phyloP scores from a whole-genome alignment of 768 basidiomycete species.

The Lentinula raphanica region DNA sequence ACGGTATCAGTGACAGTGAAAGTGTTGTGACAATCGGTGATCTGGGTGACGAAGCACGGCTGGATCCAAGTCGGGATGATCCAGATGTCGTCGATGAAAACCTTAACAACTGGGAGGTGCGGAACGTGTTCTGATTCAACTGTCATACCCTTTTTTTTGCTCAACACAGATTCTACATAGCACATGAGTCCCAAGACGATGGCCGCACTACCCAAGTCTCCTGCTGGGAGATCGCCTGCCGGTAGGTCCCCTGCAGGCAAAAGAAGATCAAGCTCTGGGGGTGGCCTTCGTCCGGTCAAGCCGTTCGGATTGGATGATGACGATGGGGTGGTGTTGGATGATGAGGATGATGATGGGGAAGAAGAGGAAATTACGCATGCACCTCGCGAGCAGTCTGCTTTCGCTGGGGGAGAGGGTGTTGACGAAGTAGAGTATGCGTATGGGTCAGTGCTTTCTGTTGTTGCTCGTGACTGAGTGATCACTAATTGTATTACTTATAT shows the following conservation, averaged over 20 bases:
- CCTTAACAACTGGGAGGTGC: constrained; percentile 95
- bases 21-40: constrained; percentile 89
- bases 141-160: constrained; percentile 5
- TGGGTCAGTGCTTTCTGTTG: constrained; percentile 52
- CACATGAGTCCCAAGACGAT: constrained; percentile 97
- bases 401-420: constrained; percentile 75
- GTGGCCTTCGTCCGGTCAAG: constrained; percentile 76
- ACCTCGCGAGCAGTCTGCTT: constrained; percentile 69
- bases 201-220: constrained; percentile 88
- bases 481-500: not conserved
- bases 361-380: constrained; percentile 60
- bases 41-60: constrained; percentile 70
- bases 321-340: constrained; percentile 66
- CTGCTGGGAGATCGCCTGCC: constrained; percentile 33
- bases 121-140: constrained; percentile 17
- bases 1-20: constrained; percentile 91
- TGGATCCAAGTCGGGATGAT: constrained; percentile 59
- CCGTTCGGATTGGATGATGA: constrained; percentile 75
- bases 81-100: constrained; percentile 71
- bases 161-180: constrained; percentile 38
- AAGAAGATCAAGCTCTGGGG: constrained; percentile 79
- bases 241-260: constrained; percentile 76
- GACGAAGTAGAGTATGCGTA: constrained; percentile 90
- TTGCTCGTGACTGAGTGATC: not conserved
- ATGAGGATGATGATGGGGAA: constrained; percentile 60